Percentiles rank a stretch among this genome's conserved stretches.
Evolutionary conservation across 1,139 yeast species (phyloP).

Genomic region (Geotrichum histeridarum): DNA sequence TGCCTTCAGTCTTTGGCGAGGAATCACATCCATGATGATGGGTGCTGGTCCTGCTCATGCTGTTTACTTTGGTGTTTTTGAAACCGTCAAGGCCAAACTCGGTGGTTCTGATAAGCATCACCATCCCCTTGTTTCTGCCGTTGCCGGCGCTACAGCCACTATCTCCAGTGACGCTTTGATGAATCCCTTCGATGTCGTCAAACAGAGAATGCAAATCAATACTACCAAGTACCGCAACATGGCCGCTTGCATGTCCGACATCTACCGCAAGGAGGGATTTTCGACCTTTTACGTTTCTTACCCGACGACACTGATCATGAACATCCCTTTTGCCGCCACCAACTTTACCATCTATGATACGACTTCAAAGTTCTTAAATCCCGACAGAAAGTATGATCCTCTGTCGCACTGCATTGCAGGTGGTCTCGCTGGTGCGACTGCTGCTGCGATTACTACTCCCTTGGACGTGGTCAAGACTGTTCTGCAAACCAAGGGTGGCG

Average conservation of each 20-base stretch:
- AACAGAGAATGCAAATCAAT: conserved; percentile 71
- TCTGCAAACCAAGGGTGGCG: conserved; percentile 58
- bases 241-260: conserved; percentile 40
- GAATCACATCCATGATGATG: conserved; percentile 83
- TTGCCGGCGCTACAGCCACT: conserved; percentile 93
- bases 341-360: conserved; percentile 93
- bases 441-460: conserved; percentile 95
- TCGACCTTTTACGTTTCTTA: conserved; percentile 84
- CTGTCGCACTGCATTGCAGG: conserved; percentile 89
- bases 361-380: conserved; percentile 70
- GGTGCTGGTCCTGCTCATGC: conserved; percentile 99
- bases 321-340: conserved; percentile 92
- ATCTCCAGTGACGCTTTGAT: conserved; percentile 88
- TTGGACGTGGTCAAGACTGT: conserved; percentile 92
- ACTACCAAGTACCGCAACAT: conserved; percentile 35
- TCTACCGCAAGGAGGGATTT: conserved; percentile 73
- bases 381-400: conserved; percentile 76
- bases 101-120: conserved; percentile 46
- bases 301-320: conserved; percentile 90
- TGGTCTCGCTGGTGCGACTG: conserved; percentile 91
- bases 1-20: conserved; percentile 85
- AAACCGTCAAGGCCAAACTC: conserved; percentile 63
- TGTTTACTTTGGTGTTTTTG: conserved; percentile 93
- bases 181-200: conserved; percentile 96
- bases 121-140: conserved; percentile 76